A percentile compares a stretch with the other conserved stretches of the same genome.
phyloP scores from a whole-genome alignment of 2,329 filamentous ascomycete species.

The Alternaria gansuensis region DNA sequence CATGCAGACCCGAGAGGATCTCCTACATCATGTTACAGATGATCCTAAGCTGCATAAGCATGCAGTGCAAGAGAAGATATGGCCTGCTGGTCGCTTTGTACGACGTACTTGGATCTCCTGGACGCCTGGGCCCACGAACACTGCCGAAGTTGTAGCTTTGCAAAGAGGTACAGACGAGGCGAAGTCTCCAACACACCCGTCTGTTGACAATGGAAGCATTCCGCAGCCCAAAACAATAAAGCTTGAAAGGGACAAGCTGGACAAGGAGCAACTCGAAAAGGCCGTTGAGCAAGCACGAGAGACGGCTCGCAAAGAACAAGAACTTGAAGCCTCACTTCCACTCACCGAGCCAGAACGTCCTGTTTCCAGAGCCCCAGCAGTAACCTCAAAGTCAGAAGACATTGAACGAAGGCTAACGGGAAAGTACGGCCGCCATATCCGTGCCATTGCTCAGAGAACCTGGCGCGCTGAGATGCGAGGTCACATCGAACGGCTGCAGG shows the following conservation, averaged over 20 bases:
- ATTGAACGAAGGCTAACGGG: not conserved
- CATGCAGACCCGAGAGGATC: constrained; percentile 29
- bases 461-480: constrained; percentile 1
- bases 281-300: not conserved
- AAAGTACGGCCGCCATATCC: not conserved
- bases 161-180: not conserved
- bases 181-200: not conserved
- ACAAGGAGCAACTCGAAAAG: not conserved
- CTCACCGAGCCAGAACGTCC: not conserved
- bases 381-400: not conserved
- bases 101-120: constrained; percentile 26
- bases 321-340: not conserved
- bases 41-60: constrained; percentile 5
- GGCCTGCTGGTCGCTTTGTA: constrained; percentile 27
- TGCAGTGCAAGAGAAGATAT: constrained; percentile 14
- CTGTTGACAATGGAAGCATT: not conserved
- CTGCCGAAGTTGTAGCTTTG: not conserved
- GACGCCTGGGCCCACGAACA: not conserved
- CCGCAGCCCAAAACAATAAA: not conserved
- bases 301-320: not conserved
- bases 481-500: not conserved
- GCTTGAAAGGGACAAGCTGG: not conserved
- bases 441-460: not conserved
- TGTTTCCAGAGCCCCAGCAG: not conserved
- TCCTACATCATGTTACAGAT: not conserved